Base-by-base conservation (phyloP, 441 rosid genomes). In the Dalechampia spathulata region DNA sequence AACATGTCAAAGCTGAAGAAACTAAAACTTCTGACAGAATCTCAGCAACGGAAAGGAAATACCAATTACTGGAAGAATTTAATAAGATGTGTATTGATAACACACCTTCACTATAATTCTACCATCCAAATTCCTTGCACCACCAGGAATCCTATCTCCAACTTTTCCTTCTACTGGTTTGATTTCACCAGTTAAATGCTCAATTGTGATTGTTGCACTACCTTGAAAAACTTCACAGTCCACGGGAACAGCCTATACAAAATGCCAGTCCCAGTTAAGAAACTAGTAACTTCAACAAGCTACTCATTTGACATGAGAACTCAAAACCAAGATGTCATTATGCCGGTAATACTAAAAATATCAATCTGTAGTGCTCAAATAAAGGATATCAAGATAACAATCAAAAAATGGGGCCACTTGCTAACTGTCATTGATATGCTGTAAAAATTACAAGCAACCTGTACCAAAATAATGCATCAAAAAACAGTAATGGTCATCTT, bases 61-160 rank as follows among this genome's bases (percentile, higher is more conserved):
- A 15, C 25, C 70, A 37, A 61, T 23, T 52, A 25, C 40, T 57
- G 34, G 34, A 30, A 30, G 43, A 51, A 47, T 42, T 42, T 36
- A 40, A 46, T 38, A 5, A 47, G 41, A 37, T 21, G 48, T 37
- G 68, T 42, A 70, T 20, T 6, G 52, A 49, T 30, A 37, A 62
- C 61, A 67, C 71, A 93, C 99, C 92, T 89, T 89, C 32, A 93
- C 81, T 52, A 93, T 82, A 69, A 93, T 89, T 81, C 97, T 82
- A 37, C 99, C 99, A 67, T 93, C 97, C 80, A 85, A 72, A 75
- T 89, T 93, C 71, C 97, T 85, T 20, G 99, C 97, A 68, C 99
- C 99, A 57, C 99, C 89, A 30, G 97, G 97, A 63, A 93, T 75
- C 71, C 80, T 78, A 70, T 87, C 97, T 52, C 97, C 99, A 67